Evolutionary conservation across 805 yeast genomes (phyloP).

Genomic region (Osmozyma mogii): DNA sequence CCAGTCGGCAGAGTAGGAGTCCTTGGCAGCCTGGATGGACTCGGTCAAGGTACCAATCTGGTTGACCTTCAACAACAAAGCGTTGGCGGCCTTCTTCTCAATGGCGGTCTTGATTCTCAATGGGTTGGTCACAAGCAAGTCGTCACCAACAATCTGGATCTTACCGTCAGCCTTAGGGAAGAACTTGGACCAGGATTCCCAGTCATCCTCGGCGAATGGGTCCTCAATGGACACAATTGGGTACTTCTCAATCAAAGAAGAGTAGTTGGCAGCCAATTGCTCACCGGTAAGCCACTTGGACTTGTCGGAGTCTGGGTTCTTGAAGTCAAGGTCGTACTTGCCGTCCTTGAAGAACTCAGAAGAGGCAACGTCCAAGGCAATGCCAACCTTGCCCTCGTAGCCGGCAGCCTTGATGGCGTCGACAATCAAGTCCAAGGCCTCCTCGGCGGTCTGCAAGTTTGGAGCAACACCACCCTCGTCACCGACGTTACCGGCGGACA

Average conservation of each 20-base stretch:
- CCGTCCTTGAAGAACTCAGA: constrained; percentile 97
- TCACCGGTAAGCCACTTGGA: constrained; percentile 87
- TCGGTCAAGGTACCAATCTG: constrained; percentile 96
- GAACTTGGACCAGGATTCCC: constrained; percentile 97
- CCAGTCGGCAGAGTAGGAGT: constrained; percentile 94
- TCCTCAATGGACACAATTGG: constrained; percentile 98
- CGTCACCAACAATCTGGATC: constrained; percentile 95
- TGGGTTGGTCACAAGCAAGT: constrained; percentile 98
- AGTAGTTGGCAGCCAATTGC: constrained; percentile 82
- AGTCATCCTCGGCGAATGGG: constrained; percentile 99
- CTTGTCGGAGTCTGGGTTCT: constrained; percentile 88
- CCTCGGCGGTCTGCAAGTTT: constrained; percentile 88
- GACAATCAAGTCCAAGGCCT: constrained; percentile 91
- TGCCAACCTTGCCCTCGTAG: constrained; percentile 84
- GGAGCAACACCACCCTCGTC: constrained; percentile 99
- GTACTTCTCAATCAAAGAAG: constrained; percentile 72
- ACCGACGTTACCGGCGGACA: constrained; percentile 99
- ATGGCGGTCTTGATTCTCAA: constrained; percentile 89
- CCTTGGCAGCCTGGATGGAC: constrained; percentile 94
- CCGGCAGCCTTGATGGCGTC: constrained; percentile 91
- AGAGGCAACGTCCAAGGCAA: constrained; percentile 95
- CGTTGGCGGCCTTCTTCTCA: constrained; percentile 92
- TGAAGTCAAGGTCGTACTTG: constrained; percentile 96
- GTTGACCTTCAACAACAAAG: constrained; percentile 94
- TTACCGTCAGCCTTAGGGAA: constrained; percentile 54